These are phyloP conservation scores for Schoenoplectus triqueter DNA, from an alignment of 202 grass and related monocot genomes.

Conservation along the genomic window DNA sequence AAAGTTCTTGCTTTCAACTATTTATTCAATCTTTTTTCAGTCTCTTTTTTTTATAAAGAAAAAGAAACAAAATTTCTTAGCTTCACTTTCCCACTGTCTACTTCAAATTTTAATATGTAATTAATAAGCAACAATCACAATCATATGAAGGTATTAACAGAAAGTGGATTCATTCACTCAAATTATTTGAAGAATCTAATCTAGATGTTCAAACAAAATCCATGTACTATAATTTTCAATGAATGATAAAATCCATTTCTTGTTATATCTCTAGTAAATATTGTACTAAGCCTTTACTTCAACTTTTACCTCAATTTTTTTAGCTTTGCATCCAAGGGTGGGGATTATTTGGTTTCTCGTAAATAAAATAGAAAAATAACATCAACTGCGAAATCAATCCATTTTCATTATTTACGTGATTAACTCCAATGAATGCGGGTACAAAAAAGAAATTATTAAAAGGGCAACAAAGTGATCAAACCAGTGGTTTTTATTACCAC, in stretches of 20 bases:
- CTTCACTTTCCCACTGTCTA: no score
- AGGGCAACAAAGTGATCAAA: conserved; percentile 8
- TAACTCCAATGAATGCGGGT: not conserved
- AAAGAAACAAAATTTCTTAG: no score
- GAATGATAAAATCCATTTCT: conserved; percentile 7
- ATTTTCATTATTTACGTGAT: not conserved
- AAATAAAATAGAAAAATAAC: not conserved
- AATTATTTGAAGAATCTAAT: not conserved
- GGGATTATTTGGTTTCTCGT: not conserved
- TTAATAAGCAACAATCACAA: no score
- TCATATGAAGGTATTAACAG: not conserved
- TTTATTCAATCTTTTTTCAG: no score
- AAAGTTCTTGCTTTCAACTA: no score
- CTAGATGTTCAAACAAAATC: not conserved
- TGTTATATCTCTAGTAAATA: not conserved
- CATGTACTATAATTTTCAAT: not conserved
- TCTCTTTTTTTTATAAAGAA: no score
- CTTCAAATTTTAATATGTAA: no score
- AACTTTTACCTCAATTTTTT: not conserved
- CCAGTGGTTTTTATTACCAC: not conserved
- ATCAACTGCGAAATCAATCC: not conserved
- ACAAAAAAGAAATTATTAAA: conserved; percentile 6
- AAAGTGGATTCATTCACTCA: not conserved
- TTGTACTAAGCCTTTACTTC: not conserved
- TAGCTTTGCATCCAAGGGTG: not conserved